Evolutionary conservation across 2,329 filamentous ascomycete species (phyloP), one percentile per base, ranked within the genome.

Genomic region (Berkeleyomyces basicola): DNA sequence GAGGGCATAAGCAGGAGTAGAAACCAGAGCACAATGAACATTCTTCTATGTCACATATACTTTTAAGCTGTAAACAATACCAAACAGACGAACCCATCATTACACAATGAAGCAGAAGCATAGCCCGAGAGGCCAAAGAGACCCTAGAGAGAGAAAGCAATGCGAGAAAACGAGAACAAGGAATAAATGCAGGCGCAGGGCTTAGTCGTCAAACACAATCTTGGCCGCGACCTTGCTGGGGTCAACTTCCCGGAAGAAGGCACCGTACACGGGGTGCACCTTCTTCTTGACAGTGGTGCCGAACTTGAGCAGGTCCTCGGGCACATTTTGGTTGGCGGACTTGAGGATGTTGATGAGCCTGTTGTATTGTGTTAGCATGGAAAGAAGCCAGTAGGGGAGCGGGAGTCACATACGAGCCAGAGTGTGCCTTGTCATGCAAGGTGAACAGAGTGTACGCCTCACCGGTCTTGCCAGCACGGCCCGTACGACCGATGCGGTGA

Each of bases 281-380:
- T 97, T 97, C 83, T 95, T 96, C 83, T 97, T 99, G 61, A 99
- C 93, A 0, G 92, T 97, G 31, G 90, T 95, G 69, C 93, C 93
- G 68, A 96, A 99, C 76, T 95, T 96, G 72, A 97, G 79, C 44
- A 99, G 77, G 36, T 89, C 87, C 51, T 96, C 90, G 2, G 93
- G 93, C 0, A 99, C 89, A 10, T 84, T 80, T 74, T 99, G 93
- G 67, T 90, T 89, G 33, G 93, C 91, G n/a, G 85, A 88, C 75
- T 88, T 95, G 66, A 99, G 82, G 63, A 99, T 90, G 72, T 97
- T 97, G 77, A 97, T 87, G 68, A 99, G 77, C 7, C 87, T 91
- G 68, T 4, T 66, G 7, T 6, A 61, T 40, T 37, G 44, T 37
- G n/a, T 51, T 31, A 44, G 23, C 10, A 31, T 16, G 64, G 16